Evolutionary conservation across 441 rosid genomes (phyloP), one percentile per base, ranked within the genome.

Genomic region (Eruca vesicaria): DNA sequence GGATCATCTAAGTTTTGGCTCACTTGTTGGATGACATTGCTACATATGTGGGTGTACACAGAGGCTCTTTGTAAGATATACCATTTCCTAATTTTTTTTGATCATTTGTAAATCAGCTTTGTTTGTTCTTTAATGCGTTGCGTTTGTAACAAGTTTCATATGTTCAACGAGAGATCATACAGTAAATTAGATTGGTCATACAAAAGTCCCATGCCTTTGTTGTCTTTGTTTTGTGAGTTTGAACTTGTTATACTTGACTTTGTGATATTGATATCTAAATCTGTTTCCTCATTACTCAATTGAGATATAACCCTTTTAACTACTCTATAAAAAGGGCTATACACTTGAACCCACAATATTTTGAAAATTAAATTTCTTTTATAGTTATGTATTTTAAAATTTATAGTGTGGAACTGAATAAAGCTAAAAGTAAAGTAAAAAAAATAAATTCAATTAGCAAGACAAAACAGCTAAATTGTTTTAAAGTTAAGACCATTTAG

Each of bases 71-170:
- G 81, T 78, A 61, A 52, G 15, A 59, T 38, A 15, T 31, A 66
- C 72, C 61, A 20, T 21, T 61, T 66, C 35, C 69, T 61, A 48
- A n/a, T 53, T 29, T 70, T 50, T 19, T 75, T 23, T 38, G 8
- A 28, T 61, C 60, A 67, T 28, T 55, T 78, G 77, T 78, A 67
- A 67, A 72, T 61, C 74, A n/a, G 61, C 61, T 66, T 61, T 15
- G 28, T 61, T 78, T 66, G 66, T 78, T 65, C 57, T 57, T 58
- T 71, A 19, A 36, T 59, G 41, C 9, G 57, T 71, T 1, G 68
- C 65, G 20, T 33, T 58, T 64, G 80, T 77, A 36, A 60, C 3
- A 48, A 12, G 60, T 43, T 12, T 66, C 31, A 77, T 59, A 45
- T 66, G 63, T 52, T 71, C 9, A 72, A 60, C 36, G 63, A 77